Conservation (phyloP, 371 early-diverging fungal species). For the Syncephalastrum racemosum region DNA sequence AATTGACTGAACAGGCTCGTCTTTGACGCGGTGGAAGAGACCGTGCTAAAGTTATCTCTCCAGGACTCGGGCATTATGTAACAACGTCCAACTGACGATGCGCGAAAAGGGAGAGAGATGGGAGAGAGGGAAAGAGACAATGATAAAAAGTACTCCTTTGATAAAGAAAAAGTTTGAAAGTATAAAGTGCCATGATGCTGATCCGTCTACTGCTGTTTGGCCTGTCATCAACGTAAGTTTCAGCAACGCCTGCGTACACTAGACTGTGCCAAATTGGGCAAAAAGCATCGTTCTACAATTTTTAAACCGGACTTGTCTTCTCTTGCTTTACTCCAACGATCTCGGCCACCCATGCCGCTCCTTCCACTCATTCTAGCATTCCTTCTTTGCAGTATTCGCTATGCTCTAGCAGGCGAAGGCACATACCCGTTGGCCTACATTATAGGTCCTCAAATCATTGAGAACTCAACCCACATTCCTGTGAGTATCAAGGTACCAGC, state of each 20-base stretch:
- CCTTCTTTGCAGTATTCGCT: background rate
- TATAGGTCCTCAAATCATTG: constrained; percentile 27
- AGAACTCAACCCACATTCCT: constrained; percentile 32
- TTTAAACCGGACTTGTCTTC: no score
- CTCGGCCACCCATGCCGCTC: constrained; percentile 4
- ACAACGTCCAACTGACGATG: background rate
- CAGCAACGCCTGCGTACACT: no score
- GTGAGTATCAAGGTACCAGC: constrained; percentile 8
- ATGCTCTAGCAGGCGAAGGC: constrained; percentile 24
- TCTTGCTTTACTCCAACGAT: no score
- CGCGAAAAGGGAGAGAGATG: no score
- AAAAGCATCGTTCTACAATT: no score
- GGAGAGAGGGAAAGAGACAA: no score
- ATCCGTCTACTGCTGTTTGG: no score
- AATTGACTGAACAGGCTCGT: constrained; percentile 39
- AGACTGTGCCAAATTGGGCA: no score
- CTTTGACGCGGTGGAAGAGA: constrained; percentile 67
- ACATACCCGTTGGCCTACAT: constrained; percentile 24
- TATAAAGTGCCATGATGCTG: no score
- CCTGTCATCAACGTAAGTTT: no score
- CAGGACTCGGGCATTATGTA: constrained; percentile 8
- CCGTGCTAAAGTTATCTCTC: constrained; percentile 33
- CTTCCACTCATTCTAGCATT: constrained; percentile 12
- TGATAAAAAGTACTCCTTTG: no score
- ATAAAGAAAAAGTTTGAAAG: no score